Conservation (phyloP, 768 basidiomycete genomes). For the Plicaturopsis crispa region DNA sequence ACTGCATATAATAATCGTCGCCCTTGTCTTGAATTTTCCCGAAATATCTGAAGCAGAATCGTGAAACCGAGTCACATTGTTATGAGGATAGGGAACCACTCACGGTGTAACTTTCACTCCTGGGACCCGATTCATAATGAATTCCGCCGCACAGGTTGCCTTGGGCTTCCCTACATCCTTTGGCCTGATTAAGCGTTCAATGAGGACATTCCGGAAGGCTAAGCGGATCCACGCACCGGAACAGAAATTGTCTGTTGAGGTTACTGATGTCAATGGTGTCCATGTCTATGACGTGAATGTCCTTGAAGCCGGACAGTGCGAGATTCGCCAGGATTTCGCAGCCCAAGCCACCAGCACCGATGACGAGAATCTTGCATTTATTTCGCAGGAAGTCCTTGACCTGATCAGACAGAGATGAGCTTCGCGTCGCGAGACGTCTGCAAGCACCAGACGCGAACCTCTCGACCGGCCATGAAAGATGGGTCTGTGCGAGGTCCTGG, state of each 20-base stretch:
- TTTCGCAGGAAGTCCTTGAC: constrained; percentile 82
- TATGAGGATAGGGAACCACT: constrained; percentile 23
- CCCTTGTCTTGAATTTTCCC: constrained; percentile 99
- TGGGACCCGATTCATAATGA: constrained; percentile 93
- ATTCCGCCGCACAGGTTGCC: constrained; percentile 90
- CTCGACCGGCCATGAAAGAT: constrained; percentile 74
- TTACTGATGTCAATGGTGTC: constrained; percentile 99
- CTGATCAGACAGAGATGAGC: constrained; percentile 27
- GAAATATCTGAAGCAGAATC: constrained; percentile 56
- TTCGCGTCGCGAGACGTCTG: neutral
- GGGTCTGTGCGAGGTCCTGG: constrained; percentile 89
- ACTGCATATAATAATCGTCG: constrained; percentile 92
- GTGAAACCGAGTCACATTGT: neutral
- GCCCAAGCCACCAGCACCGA: constrained; percentile 95
- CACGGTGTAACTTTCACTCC: constrained; percentile 97
- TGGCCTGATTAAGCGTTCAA: constrained; percentile 34
- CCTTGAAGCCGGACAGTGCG: constrained; percentile 92
- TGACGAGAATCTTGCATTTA: constrained; percentile 89
- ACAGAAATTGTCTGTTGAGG: constrained; percentile 95
- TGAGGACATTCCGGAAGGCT: neutral
- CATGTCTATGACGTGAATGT: constrained; percentile 99
- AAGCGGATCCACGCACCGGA: constrained; percentile 53
- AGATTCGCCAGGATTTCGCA: constrained; percentile 97
- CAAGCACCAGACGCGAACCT: constrained; percentile 36
- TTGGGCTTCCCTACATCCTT: constrained; percentile 94